Base-by-base conservation (phyloP, 495 filamentous ascomycete genomes). In the Trichoderma gamsii region DNA sequence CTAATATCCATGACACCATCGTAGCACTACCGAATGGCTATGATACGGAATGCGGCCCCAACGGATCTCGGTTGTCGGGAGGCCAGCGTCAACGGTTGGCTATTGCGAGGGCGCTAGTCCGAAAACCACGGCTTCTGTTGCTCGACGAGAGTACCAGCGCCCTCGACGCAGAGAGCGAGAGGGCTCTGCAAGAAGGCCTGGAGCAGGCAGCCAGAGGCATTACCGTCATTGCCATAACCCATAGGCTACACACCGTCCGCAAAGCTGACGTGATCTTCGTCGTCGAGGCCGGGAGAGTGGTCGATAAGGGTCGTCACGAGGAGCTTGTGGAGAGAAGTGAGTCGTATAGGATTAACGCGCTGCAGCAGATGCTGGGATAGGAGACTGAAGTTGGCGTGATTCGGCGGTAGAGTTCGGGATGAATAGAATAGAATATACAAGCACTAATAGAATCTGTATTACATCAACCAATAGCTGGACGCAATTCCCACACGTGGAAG, bases 121-220 rank as follows among this genome's bases (percentile, higher is more conserved):
- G 92, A 51, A 88, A 96, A 72, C 90, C 93, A 0, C 87, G 88
- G 18, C 84, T 98, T 49, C 73, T 98, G 61, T 85, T 97, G 43
- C 76, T 97, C 63, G 92, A 97, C 71, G 93, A 97, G 73, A 89
- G 89, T 7, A 97, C 92, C 0, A 89, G 87, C 72, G 90, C 92
- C 27, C 76, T 97, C 27, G 93, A 97, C 73, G 84, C 86, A 9
- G 84, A 84, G 52, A 89, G 87, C 68, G 90, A 93, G 73, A 79
- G 80, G 32, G 79, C 88, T 16, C 78, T 96, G 59, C 89, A 95
- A 75, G 86, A 88, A 4, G 87, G 87, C 1, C 79, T 96, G 66
- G 87, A 92, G 49, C 82, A 83, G 67, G 90, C 87, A 71, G 82
- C 90, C 1, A 80, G 82, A 66, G 89, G 88, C 12, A 87, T 89